Base-by-base conservation (phyloP, 331 rosid genomes). In the Cydonia oblonga region DNA sequence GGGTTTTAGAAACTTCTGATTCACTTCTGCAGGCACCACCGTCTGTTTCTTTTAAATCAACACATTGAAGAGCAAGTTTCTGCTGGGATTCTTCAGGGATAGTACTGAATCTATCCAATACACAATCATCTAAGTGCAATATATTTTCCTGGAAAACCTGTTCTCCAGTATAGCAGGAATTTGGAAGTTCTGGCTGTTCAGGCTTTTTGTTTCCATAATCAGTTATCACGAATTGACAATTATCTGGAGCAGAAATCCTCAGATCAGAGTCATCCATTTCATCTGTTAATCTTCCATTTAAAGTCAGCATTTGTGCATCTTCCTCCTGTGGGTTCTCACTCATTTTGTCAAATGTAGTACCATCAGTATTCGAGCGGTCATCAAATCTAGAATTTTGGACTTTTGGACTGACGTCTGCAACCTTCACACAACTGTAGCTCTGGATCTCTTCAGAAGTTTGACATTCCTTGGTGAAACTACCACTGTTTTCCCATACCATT, bases 361-460 rank as follows among this genome's bases (percentile, higher is more conserved):
- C 35, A 57, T 54, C 74, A 57, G 61, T 56, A 49, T 84, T 79
- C 62, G 64, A 76, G 59, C 46, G 58, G 42, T 82, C 76, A 16
- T 56, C 35, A 53, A 28, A 70, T 72, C 51, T 26, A 62, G 70
- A 69, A 46, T 81, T 79, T 30, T 28, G 67, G 44, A 38, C 57
- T 33, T 76, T 59, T 32, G 76, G 77, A 75, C 53, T 73, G 74
- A 53, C 71, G 35, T 59, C 71, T 26, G 73, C 86, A 83, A 73
- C 82, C 66, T 77, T 76, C 61, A 56, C 64, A 71, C 35, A 66
- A 59, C 52, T 64, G 66, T 14, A 29, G n/a, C 57, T 80, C 75
- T 56, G 81, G 4, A 70, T 61, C 26, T 83, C 86, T 75, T 61
- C 76, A 7, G 81, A 80, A 70, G 71, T 56, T 72, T 56, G 75